Evolutionary conservation across 495 filamentous ascomycete genomes (phyloP).

Genomic region (Margaritispora aquatica): DNA sequence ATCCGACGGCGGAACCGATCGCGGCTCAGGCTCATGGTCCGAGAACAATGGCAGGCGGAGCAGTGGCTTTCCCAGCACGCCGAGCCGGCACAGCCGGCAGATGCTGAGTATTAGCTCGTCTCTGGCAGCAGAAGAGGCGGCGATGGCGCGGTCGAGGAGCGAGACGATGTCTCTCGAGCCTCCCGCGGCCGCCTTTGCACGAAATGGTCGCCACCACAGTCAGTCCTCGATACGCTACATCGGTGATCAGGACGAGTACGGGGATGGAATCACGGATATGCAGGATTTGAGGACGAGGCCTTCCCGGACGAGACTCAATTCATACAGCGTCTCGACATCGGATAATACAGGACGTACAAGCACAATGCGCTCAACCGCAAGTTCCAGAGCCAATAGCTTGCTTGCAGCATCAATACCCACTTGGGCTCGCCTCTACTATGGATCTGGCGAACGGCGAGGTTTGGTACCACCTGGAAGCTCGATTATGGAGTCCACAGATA

Average conservation of each 20-base stretch:
- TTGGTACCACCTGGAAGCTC: slow-evolving; percentile 31
- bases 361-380: slow-evolving; percentile 37
- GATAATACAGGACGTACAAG: slow-evolving; percentile 31
- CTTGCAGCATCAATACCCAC: slow-evolving; percentile 51
- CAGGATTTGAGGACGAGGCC: slow-evolving; percentile 32
- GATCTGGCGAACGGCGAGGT: slow-evolving; percentile 44
- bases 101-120: slow-evolving; percentile 50
- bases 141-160: slow-evolving; percentile 22
- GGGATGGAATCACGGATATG: slow-evolving; percentile 47
- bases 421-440: slow-evolving; percentile 56
- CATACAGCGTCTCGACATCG: slow-evolving; percentile 34
- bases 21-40: slow-evolving; percentile 39
- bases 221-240: slow-evolving; percentile 20
- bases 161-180: slow-evolving; percentile 29
- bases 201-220: slow-evolving; percentile 25
- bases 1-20: slow-evolving; percentile 53
- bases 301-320: slow-evolving; percentile 36
- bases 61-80: slow-evolving; percentile 29
- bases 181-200: slow-evolving; percentile 32
- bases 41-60: slow-evolving; percentile 20
- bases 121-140: slow-evolving; percentile 20
- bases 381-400: slow-evolving; percentile 48
- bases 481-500: slow-evolving; percentile 33
- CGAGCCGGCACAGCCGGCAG: slow-evolving; percentile 39
- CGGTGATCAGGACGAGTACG: slow-evolving; percentile 48